Base-by-base conservation (phyloP, 1,139 yeast genomes). In the Scheffersomyces cryptocercus region DNA sequence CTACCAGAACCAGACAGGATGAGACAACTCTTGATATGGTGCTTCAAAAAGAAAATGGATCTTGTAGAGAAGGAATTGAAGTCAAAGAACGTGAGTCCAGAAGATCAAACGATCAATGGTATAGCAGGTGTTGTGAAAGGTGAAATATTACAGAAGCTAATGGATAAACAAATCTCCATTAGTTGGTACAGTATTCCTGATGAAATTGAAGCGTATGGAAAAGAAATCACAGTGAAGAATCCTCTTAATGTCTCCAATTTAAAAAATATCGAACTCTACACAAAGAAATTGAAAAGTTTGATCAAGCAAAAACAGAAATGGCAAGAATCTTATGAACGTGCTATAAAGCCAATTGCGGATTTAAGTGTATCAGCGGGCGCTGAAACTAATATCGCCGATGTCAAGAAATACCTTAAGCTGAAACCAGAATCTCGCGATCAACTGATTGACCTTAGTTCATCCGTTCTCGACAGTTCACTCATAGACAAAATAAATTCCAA, bases 1-100 rank as follows among this genome's bases (percentile, higher is more conserved):
- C 53, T 84, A 36, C 88, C 95, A 0, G 93, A 83, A 44, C 88
- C 91, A 0, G 86, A 84, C 53, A 72, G 83, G 47, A 81, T 87
- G 85, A 73, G 85, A 49, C 90, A 85, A 55, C 61, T 88, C 15
- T 59, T 87, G 41, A 70, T 81, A 3, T 86, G 95, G 95, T 81
- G 88, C 45, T 70, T 84, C 29, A 79, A 79, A 46, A 72, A 84
- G 45, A 67, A 68, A 34, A 54, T 77, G 33, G 75, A 72, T 29
- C 54, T 67, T 37, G 76, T 74, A 29, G 71, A 68, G 6, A 57
- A 59, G 28, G 63, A 65, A 38, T 55, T 58, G 31, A 55, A 58
- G 39, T 56, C 61, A n/a, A 51, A 51, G 20, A 59, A 45, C 13
- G 39, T 47, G 11, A 49, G 45, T 9, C 39, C 58, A 1, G 73